Evolutionary conservation across 2,329 filamentous ascomycete genomes (phyloP).

Genomic region (Aspergillus sp.): DNA sequence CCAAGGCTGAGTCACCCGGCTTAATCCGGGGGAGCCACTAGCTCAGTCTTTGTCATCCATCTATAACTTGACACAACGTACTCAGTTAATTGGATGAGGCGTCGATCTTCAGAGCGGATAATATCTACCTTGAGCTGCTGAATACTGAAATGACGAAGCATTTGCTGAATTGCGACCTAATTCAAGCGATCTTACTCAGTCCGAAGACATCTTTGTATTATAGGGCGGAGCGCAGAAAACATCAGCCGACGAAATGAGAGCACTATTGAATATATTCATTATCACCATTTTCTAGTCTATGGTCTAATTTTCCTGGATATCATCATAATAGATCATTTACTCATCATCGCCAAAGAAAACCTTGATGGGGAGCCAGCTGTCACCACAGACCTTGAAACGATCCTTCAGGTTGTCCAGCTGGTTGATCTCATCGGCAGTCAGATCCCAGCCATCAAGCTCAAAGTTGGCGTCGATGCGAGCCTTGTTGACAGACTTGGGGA

Average conservation of each 20-base stretch:
- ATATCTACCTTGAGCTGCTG: too few species aligned
- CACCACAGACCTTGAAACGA: constrained; percentile 79
- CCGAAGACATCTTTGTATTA: too few species aligned
- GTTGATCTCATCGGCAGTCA: constrained; percentile 70
- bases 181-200: too few species aligned
- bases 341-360: constrained; percentile 84
- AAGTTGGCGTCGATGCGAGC: constrained; percentile 74
- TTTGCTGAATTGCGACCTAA: too few species aligned
- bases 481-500: constrained; percentile 78
- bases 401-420: constrained; percentile 66
- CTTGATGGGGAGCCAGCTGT: constrained; percentile 67
- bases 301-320: constrained; percentile 17
- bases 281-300: constrained; percentile 19
- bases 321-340: constrained; percentile 42
- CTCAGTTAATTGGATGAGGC: too few species aligned
- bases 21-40: background rate
- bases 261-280: background rate
- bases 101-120: too few species aligned
- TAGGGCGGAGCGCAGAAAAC: too few species aligned
- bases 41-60: too few species aligned
- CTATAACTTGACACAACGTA: too few species aligned
- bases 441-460: constrained; percentile 69
- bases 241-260: too few species aligned
- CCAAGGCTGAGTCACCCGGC: background rate
- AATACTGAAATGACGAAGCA: too few species aligned